Evolutionary conservation across 106 monocot species (phyloP), one percentile per base, ranked within the genome.

Genomic region (Dendrobium nobile): DNA sequence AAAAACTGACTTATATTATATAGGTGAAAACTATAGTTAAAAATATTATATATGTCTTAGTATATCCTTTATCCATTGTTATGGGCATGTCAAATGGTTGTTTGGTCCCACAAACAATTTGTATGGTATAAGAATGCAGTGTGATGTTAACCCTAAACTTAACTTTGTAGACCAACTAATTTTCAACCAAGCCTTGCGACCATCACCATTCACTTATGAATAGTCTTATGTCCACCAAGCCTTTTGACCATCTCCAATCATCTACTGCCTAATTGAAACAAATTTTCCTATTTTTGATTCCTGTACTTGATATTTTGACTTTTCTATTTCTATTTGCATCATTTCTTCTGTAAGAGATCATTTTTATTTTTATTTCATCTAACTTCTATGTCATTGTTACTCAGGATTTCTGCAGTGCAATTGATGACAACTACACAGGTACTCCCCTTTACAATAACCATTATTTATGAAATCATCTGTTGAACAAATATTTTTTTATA

Each of bases 341-440:
- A 67, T 26, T 33, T 70, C 0, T 17, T 33, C 4, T 37, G 15
- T 37, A 70, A 17, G 64, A 27, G 64, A 65, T 24, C 70, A 33
- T 33, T 70, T 33, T 68, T 31, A 31, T 28, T 28, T 28, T 37
- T 15, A 70, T 70, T 37, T 70, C 70, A 37, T 37, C 48, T 77
- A 26, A 43, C 41, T n/a, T 42, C n/a, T 41, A 37, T 10, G 47
- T 3, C 27, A 82, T 48, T 76, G 9, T 76, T 5, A 41, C 51
- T 76, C 93, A 93, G 96, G 96, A 93, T 75, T 97, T 92, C 75
- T 84, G 90, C 78, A 92, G 90, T 77, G 88, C 64, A 78, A 86
- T 90, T 19, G 86, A 89, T 48, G 90, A 90, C 43, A 87, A 90
- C 81, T 90, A 90, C 84, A 90, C 96, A 90, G 96, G 96, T 97